These are phyloP conservation scores for Pseudogymnoascus sp. DNA, from an alignment of 2,329 filamentous ascomycete species.

Conservation along the genomic window DNA sequence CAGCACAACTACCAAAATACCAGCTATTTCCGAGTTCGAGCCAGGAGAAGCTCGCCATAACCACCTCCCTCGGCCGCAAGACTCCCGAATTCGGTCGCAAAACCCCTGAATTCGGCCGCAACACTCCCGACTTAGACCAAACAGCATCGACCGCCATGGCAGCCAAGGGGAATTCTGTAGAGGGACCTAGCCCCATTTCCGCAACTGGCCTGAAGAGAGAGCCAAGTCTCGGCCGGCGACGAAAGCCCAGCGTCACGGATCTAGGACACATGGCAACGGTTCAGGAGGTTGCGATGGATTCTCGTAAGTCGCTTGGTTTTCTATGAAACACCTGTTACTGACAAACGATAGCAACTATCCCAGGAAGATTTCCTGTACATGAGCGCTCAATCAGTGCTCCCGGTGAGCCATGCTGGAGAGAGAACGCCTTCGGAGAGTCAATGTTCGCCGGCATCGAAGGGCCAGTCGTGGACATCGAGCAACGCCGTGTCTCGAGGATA, in stretches of 20 bases:
- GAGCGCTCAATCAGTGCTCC: slow-evolving; percentile 59
- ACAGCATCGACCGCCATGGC: slow-evolving; percentile 38
- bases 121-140: slow-evolving; percentile 33
- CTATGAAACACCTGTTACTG: slow-evolving; percentile 14
- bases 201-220: slow-evolving; percentile 45
- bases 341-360: slow-evolving; percentile 50
- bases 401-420: slow-evolving; percentile 38
- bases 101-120: not conserved
- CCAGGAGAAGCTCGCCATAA: slow-evolving; percentile 31
- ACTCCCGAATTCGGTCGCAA: slow-evolving; percentile 15
- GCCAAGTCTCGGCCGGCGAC: slow-evolving; percentile 47
- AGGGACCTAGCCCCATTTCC: slow-evolving; percentile 29
- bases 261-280: slow-evolving; percentile 61
- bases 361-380: slow-evolving; percentile 54
- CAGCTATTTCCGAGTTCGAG: slow-evolving; percentile 52
- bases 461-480: slow-evolving; percentile 23
- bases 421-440: slow-evolving; percentile 33
- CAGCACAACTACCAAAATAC: slow-evolving; percentile 46
- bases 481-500: not conserved
- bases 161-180: slow-evolving; percentile 26
- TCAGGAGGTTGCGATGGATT: slow-evolving; percentile 60
- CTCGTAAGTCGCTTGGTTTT: slow-evolving; percentile 44
- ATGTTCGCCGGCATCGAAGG: slow-evolving; percentile 29
- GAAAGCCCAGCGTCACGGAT: slow-evolving; percentile 58
- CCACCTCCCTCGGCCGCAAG: slow-evolving; percentile 21